Evolutionary conservation across 1,284 basidiomycete genomes (phyloP).

Genomic region (Cryptococcus sp.): DNA sequence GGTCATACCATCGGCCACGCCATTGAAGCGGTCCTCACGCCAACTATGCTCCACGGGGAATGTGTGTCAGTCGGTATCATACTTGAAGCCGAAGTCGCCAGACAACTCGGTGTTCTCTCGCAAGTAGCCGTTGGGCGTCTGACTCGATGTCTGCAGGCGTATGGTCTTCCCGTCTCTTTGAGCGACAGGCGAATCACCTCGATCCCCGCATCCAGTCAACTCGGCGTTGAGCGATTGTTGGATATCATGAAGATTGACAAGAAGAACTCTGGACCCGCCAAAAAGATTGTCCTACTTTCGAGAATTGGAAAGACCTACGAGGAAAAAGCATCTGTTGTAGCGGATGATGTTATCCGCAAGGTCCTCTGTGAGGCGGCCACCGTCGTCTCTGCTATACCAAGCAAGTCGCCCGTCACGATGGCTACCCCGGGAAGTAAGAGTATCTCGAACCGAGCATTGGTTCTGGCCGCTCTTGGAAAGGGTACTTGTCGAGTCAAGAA

Average conservation of each 20-base stretch:
- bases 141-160: slow-evolving; percentile 74
- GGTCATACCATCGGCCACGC: slow-evolving; percentile 95
- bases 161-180: slow-evolving; percentile 78
- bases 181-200: slow-evolving; percentile 68
- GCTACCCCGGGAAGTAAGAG: slow-evolving; percentile 94
- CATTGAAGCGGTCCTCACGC: slow-evolving; percentile 88
- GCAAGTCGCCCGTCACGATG: slow-evolving; percentile 70
- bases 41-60: slow-evolving; percentile 86
- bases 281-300: slow-evolving; percentile 89
- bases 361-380: slow-evolving; percentile 72
- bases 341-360: slow-evolving; percentile 73
- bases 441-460: slow-evolving; percentile 90
- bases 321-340: slow-evolving; percentile 81
- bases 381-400: slow-evolving; percentile 65
- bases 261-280: slow-evolving; percentile 84
- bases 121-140: slow-evolving; percentile 87
- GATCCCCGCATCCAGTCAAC: slow-evolving; percentile 63
- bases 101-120: slow-evolving; percentile 76
- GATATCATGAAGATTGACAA: slow-evolving; percentile 95
- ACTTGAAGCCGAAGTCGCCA: slow-evolving; percentile 83
- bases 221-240: slow-evolving; percentile 77
- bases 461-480: slow-evolving; percentile 84
- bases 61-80: slow-evolving; percentile 91
- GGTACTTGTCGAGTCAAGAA: slow-evolving; percentile 88
- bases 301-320: slow-evolving; percentile 90